Percentiles rank a stretch among this genome's conserved stretches.
phyloP scores from a whole-genome alignment of 2,329 filamentous ascomycete genomes.

The Aaosphaeria pasadenensis region DNA sequence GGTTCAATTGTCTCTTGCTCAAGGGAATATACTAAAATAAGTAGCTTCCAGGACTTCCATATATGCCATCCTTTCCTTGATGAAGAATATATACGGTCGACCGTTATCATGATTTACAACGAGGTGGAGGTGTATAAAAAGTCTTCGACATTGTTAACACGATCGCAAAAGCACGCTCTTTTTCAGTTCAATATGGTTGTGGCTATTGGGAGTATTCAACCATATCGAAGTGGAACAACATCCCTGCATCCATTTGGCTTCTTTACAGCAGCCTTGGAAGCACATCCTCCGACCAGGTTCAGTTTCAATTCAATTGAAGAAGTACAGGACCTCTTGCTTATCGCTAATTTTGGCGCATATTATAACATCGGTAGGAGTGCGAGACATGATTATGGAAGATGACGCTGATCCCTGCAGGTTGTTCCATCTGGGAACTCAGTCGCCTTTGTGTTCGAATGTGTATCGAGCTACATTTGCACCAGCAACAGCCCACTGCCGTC shows the following conservation, averaged over 20 bases:
- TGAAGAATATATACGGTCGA: not conserved
- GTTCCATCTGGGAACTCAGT: slow-evolving; percentile 42
- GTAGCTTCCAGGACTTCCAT: not conserved
- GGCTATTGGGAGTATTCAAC: slow-evolving; percentile 35
- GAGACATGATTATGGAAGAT: not conserved
- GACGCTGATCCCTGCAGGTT: not conserved
- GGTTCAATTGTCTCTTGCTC: not conserved
- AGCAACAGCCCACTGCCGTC: slow-evolving; percentile 20
- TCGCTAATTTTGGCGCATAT: slow-evolving; percentile 44
- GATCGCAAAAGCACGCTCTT: slow-evolving; percentile 19
- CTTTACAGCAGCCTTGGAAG: slow-evolving; percentile 36
- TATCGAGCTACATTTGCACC: slow-evolving; percentile 30
- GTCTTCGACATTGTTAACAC: not conserved
- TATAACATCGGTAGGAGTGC: slow-evolving; percentile 34
- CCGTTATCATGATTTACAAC: not conserved
- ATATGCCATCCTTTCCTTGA: not conserved
- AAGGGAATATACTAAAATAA: not conserved
- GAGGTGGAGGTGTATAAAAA: not conserved
- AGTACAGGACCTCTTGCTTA: slow-evolving; percentile 41
- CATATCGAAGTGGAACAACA: slow-evolving; percentile 28
- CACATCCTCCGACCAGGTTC: slow-evolving; percentile 27
- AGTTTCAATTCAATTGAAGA: slow-evolving; percentile 27
- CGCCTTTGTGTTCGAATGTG: slow-evolving; percentile 42
- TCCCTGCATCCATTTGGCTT: slow-evolving; percentile 41
- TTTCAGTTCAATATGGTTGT: slow-evolving; percentile 40